These are phyloP conservation scores for Myrica gale DNA, from an alignment of 306 rosid species.

Conservation along the genomic window DNA sequence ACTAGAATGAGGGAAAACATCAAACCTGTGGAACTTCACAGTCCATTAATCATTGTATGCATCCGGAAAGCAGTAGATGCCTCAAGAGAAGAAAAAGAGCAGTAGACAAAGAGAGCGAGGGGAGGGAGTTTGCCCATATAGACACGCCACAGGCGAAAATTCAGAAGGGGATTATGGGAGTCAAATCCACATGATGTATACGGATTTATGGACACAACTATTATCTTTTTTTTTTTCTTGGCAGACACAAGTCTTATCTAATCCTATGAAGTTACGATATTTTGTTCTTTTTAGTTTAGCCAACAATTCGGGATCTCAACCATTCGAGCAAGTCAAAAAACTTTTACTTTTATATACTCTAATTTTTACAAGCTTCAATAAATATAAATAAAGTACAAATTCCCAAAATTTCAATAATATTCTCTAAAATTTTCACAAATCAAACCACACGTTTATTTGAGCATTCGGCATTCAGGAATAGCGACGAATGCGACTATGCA, in stretches of 20 bases:
- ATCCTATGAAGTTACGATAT: too few species aligned
- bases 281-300: neutral
- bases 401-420: too few species aligned
- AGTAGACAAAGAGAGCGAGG: neutral
- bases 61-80: neutral
- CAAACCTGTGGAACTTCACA: constrained; percentile 4
- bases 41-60: neutral
- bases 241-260: neutral
- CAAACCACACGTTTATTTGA: too few species aligned
- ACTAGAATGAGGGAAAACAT: neutral
- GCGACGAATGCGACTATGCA: neutral
- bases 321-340: too few species aligned
- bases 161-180: neutral
- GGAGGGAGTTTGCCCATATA: neutral
- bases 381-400: too few species aligned
- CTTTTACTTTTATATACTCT: too few species aligned
- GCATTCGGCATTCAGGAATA: neutral
- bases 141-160: neutral
- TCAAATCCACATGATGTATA: neutral
- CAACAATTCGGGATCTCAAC: too few species aligned
- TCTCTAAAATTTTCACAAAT: too few species aligned
- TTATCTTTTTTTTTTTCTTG: too few species aligned
- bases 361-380: too few species aligned
- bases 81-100: neutral
- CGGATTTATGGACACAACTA: neutral